These are phyloP conservation scores for Coemansia sp. DNA, from an alignment of 192 early-diverging fungal species.

Conservation along the genomic window DNA sequence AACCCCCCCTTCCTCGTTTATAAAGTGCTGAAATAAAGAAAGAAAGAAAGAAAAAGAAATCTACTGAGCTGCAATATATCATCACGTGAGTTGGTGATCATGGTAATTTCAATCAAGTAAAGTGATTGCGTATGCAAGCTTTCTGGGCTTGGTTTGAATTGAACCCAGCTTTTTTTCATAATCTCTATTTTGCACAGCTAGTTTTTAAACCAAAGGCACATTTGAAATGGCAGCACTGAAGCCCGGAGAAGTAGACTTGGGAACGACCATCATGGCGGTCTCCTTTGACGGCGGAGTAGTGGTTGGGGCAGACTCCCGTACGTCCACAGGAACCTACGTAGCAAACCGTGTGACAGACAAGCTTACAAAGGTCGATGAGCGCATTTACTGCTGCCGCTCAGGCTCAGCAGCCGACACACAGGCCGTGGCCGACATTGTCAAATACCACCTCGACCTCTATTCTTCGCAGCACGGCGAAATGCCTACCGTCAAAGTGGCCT, in stretches of 20 bases:
- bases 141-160: background rate
- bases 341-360: conserved; percentile 98
- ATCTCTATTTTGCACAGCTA: background rate
- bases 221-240: conserved; percentile 60
- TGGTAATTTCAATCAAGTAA: conserved; percentile 2
- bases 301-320: conserved; percentile 95
- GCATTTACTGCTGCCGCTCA: conserved; percentile 96
- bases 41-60: background rate
- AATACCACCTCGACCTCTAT: conserved; percentile 93
- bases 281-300: conserved; percentile 88
- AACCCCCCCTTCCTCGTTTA: background rate
- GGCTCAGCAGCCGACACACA: conserved; percentile 98
- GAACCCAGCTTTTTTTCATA: background rate
- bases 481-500: conserved; percentile 84
- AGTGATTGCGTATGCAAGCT: background rate
- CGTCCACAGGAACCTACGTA: conserved; percentile 93
- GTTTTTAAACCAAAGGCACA: background rate
- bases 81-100: conserved; percentile 2
- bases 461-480: conserved; percentile 78
- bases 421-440: conserved; percentile 95
- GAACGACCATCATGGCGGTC: conserved; percentile 97
- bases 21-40: background rate
- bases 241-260: conserved; percentile 93
- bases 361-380: conserved; percentile 91
- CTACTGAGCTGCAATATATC: background rate